Percentiles rank a stretch among this genome's conserved stretches.
Evolutionary conservation across 2,329 filamentous ascomycete species (phyloP).

Genomic region (Penicillium freii): DNA sequence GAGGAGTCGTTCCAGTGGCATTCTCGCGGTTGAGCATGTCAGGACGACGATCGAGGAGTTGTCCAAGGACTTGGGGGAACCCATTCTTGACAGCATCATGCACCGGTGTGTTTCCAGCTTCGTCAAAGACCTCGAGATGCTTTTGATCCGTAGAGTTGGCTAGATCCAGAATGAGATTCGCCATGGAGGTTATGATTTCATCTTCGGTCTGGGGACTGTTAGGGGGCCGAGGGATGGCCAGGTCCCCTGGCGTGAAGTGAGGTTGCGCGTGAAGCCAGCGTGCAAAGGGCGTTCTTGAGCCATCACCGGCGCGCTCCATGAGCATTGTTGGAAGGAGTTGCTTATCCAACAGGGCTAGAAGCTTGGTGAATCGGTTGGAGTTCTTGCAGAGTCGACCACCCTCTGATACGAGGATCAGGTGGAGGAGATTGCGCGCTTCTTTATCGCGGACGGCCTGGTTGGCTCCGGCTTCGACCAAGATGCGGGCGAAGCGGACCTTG

Average conservation of each 20-base stretch:
- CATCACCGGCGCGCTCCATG: conserved; percentile 29
- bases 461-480: conserved; percentile 66
- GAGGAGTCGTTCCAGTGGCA: conserved; percentile 70
- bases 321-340: conserved; percentile 47
- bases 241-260: background rate
- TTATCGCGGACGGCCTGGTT: conserved; percentile 65
- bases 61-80: conserved; percentile 56
- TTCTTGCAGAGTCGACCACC: conserved; percentile 23
- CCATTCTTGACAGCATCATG: conserved; percentile 45
- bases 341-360: conserved; percentile 60
- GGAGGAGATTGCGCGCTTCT: conserved; percentile 65
- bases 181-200: conserved; percentile 34
- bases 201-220: conserved; percentile 22
- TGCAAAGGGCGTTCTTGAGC: conserved; percentile 53
- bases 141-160: conserved; percentile 52
- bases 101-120: conserved; percentile 45
- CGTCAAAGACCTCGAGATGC: conserved; percentile 47
- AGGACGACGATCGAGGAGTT: conserved; percentile 54
- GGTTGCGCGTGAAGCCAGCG: conserved; percentile 47
- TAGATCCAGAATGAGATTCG: conserved; percentile 54
- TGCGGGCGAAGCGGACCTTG: conserved; percentile 43
- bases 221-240: background rate
- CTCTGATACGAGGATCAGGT: conserved; percentile 49
- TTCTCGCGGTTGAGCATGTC: conserved; percentile 69
- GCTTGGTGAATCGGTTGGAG: conserved; percentile 52